Conservation (phyloP, 495 filamentous ascomycete species). For the Collariella sp. region DNA sequence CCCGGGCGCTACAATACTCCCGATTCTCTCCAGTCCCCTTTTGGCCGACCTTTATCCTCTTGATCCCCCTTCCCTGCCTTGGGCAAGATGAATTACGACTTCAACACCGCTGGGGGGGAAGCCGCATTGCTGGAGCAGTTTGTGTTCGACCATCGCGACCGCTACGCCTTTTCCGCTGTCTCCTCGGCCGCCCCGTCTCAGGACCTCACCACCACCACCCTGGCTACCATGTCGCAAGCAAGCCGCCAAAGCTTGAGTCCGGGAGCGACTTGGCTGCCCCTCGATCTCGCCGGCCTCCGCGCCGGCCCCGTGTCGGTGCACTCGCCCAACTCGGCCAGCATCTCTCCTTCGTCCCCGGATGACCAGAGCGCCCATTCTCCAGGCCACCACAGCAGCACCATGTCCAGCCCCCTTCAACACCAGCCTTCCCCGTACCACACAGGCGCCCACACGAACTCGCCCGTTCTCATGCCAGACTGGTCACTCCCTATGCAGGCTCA, state of each 20-base stretch:
- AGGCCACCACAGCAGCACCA: slow-evolving; percentile 30
- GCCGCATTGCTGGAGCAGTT: slow-evolving; percentile 45
- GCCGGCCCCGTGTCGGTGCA: slow-evolving; percentile 27
- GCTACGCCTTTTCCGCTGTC: slow-evolving; percentile 37
- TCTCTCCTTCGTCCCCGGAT: slow-evolving; percentile 36
- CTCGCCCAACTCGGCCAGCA: slow-evolving; percentile 35
- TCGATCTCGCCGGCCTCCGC: slow-evolving; percentile 35
- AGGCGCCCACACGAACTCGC: slow-evolving; percentile 32
- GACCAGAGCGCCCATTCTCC: slow-evolving; percentile 41
- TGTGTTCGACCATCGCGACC: slow-evolving; percentile 46
- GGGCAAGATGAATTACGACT: slow-evolving; percentile 49
- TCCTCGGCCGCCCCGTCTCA: slow-evolving; percentile 36
- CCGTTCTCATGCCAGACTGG: slow-evolving; percentile 45
- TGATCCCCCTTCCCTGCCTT: slow-evolving; percentile 16
- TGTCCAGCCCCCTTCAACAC: slow-evolving; percentile 38
- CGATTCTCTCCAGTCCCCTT: slow-evolving; percentile 25
- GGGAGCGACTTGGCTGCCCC: slow-evolving; percentile 35
- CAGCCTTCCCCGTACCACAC: slow-evolving; percentile 42
- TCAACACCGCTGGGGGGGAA: slow-evolving; percentile 43
- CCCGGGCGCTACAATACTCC: slow-evolving; percentile 25
- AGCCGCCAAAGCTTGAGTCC: slow-evolving; percentile 34
- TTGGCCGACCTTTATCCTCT: slow-evolving; percentile 14
- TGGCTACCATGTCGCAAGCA: slow-evolving; percentile 35
- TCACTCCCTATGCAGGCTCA: slow-evolving; percentile 46
- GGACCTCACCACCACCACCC: slow-evolving; percentile 37